A percentile compares a stretch with the other conserved stretches of the same genome.
Conservation (phyloP, 2,329 filamentous ascomycete genomes). For the Pseudocercospora cruenta region DNA sequence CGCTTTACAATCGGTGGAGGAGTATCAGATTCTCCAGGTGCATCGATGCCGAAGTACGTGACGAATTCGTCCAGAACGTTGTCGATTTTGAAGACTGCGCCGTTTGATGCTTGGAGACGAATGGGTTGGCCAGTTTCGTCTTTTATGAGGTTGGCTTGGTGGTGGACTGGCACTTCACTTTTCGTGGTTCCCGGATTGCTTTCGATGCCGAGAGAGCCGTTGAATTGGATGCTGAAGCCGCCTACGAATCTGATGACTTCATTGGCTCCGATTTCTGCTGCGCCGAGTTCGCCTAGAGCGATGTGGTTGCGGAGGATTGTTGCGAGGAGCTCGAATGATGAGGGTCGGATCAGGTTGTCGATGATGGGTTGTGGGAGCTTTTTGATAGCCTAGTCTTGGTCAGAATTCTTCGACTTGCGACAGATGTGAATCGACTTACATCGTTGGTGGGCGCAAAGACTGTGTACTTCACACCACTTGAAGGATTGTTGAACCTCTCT, state of each 20-base stretch:
- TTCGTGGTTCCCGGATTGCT: conserved; percentile 18
- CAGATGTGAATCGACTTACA: too few species aligned
- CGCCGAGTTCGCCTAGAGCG: conserved; percentile 10
- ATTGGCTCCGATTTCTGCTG: conserved; percentile 1
- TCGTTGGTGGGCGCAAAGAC: conserved; percentile 24
- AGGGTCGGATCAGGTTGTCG: conserved; percentile 8
- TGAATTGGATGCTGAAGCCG: conserved; percentile 18
- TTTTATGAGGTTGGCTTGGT: conserved; percentile 15
- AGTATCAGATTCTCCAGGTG: background rate
- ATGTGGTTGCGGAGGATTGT: conserved; percentile 22
- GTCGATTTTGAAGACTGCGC: conserved; percentile 22
- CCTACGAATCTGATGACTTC: conserved; percentile 10
- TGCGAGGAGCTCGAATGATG: conserved; percentile 19
- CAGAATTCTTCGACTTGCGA: too few species aligned
- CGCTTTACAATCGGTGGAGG: background rate
- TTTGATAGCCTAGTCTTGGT: conserved; percentile 21
- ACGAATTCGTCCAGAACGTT: conserved; percentile 12
- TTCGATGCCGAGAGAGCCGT: conserved; percentile 9
- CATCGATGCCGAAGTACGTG: conserved; percentile 21
- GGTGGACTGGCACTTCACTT: background rate
- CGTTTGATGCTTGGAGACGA: conserved; percentile 19
- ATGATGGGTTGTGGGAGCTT: conserved; percentile 11
- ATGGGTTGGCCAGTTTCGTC: conserved; percentile 3
- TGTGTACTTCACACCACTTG: conserved; percentile 15
- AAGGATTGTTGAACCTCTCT: conserved; percentile 25